phyloP scores from a whole-genome alignment of 208 protist genomes.

The Histomonas meleagridis region DNA sequence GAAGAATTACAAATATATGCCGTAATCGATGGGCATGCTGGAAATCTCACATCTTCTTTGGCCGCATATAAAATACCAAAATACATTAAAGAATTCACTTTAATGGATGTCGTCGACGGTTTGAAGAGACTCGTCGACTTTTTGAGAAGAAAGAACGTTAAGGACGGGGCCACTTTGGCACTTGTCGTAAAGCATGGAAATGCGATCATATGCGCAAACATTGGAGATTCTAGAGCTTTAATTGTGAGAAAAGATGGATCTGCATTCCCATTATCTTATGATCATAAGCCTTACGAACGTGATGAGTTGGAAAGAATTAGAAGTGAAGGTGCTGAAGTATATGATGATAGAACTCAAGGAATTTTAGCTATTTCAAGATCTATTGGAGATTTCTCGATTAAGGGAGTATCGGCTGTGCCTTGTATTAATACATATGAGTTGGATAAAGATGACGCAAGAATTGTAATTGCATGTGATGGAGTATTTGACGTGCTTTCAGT shows the following conservation, averaged over 20 bases:
- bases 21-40: not conserved
- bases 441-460: not conserved
- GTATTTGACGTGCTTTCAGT: not conserved
- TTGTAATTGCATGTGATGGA: constrained; percentile 5
- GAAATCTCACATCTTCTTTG: not conserved
- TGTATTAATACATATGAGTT: not conserved
- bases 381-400: not conserved
- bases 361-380: not conserved
- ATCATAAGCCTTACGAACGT: not conserved
- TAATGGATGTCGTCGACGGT: not conserved
- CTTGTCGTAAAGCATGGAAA: not conserved
- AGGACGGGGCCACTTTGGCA: not conserved
- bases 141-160: not conserved
- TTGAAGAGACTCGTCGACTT: not conserved
- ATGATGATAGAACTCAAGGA: not conserved
- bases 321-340: not conserved
- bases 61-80: not conserved
- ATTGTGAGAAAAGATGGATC: not conserved
- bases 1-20: not conserved
- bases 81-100: not conserved
- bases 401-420: not conserved
- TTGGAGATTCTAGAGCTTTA: not conserved
- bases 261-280: not conserved
- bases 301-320: not conserved
- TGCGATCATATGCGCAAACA: not conserved